Base-by-base conservation (phyloP, 2,329 filamentous ascomycete genomes). In the Botrytis porri region DNA sequence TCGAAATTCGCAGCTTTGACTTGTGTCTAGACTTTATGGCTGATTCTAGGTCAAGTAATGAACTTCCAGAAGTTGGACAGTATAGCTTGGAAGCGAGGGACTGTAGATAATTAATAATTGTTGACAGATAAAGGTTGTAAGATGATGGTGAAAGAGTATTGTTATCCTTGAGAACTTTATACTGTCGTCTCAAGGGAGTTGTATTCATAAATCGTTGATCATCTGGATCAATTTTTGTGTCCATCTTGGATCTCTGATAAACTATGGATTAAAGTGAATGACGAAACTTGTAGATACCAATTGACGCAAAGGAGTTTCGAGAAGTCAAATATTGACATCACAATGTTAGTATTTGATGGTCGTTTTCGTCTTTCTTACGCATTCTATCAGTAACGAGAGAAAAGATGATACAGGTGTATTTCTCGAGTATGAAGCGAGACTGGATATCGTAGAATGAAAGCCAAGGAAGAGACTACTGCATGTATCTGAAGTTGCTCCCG, bases 81-180 rank as follows among this genome's bases (percentile, higher is more conserved):
- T 25, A 7, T 14, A 14, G 10, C 10, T 51, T 51, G 48, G 22
- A 12, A 6, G 25, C 25, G 48, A n/a, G 25, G 9, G 4, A 14
- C 4, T n/a, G n/a, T n/a, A 4, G 12, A 51, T 0, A n/a, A n/a
- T n/a, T 25, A 3, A 51, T 25, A 0, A 5, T 51, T n/a, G 25
- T n/a, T 14, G 10, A 51, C 10, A 14, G 4, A 22, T 14, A 51
- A n/a, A 51, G 48, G 25, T 51, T 14, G n/a, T 51, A 14, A 0
- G 10, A 51, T 3, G 48, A 51, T 12, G 3, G 2, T 51, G 25
- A 48, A 10, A 25, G 9, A 48, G 45, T 25, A 48, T 48, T 48
- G 3, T 4, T 48, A 10, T 25, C 3, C 14, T 41, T 41, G 39
- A 41, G 3, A 41, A 16, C 4, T 43, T 1, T 16, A 41, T 4